These are phyloP conservation scores for Camelina sativa DNA, from an alignment of 345 rosid genomes.

Conservation along the genomic window DNA sequence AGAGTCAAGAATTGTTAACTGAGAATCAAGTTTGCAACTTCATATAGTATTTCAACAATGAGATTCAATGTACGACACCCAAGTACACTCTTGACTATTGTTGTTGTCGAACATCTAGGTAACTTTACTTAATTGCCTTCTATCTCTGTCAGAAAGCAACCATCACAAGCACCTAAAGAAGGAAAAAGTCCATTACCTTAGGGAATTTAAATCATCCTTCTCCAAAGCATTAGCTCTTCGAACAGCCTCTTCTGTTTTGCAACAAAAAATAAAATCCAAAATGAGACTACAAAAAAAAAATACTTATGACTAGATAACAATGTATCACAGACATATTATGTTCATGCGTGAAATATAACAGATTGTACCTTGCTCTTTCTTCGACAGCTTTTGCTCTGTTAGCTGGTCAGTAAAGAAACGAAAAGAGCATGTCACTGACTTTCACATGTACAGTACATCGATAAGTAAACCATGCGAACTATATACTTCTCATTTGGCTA, in stretches of 20 bases:
- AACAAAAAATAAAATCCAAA: slow-evolving; percentile 25
- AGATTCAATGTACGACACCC: not conserved
- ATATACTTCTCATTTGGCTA: slow-evolving; percentile 16
- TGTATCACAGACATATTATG: slow-evolving; percentile 1
- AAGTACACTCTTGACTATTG: slow-evolving; percentile 15
- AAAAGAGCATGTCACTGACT: slow-evolving; percentile 40
- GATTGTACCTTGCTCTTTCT: slow-evolving; percentile 79
- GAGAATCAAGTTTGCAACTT: slow-evolving; percentile 21
- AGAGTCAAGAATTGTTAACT: slow-evolving; percentile 16
- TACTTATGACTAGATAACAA: slow-evolving; percentile 6
- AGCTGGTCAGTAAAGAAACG: slow-evolving; percentile 53
- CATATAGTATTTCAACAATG: not conserved
- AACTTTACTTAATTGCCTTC: slow-evolving; percentile 29
- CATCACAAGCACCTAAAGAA: slow-evolving; percentile 20
- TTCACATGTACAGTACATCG: slow-evolving; percentile 16
- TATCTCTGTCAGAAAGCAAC: slow-evolving; percentile 11
- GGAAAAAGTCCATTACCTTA: slow-evolving; percentile 58
- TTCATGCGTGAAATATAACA: slow-evolving; percentile 30
- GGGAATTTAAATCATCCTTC: slow-evolving; percentile 59
- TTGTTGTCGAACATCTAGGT: slow-evolving; percentile 26
- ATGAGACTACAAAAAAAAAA: slow-evolving; percentile 6
- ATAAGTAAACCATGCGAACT: slow-evolving; percentile 16
- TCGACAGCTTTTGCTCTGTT: slow-evolving; percentile 75
- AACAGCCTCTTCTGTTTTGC: slow-evolving; percentile 69
- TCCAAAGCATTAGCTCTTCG: slow-evolving; percentile 75